Evolutionary conservation across 2,329 filamentous ascomycete species (phyloP), one percentile per base, ranked within the genome.

Genomic region (Malbranchea zuffiana): DNA sequence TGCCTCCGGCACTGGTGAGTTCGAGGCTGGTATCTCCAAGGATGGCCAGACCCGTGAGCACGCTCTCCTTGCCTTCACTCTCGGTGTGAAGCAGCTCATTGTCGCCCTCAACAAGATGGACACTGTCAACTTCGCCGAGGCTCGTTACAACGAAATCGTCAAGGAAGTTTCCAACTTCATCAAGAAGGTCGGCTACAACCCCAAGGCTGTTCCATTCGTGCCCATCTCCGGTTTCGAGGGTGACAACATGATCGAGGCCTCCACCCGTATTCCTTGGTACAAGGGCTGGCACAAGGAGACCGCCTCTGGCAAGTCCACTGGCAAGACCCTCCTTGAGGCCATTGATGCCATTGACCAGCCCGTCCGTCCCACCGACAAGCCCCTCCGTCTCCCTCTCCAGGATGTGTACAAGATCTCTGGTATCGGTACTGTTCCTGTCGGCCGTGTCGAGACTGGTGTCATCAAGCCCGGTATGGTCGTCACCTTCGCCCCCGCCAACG

Each of bases 11-110:
- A 94, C 86, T 85, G 90, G 90, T 95, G 90, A 98, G 80, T 98
- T 98, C 81, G 90, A 98, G 81, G 90, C 90, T 82, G 90, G 90
- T 96, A 98, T 98, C 83, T 96, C 90, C 81, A 98, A 98, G 85
- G 90, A 96, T 85, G 90, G 90, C 71, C 90, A 98, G 84, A 98
- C 90, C 59, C 90, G 90, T 84, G 90, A 98, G 86, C 90, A 98
- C 84, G 90, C 90, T 72, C 84, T 98, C 61, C 87, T 98, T 65
- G 88, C 90, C 69, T 96, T 90, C 84, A 96, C 90, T 69, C 84
- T 98, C 48, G 90, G 90, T 90, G 90, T 98, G 63, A 88, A 84
- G 78, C 88, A 98, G 80, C 85, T 98, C 75, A 96, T 98, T 65
- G 88, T 96, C 60, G 90, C 90, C 73, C 92, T 96, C 80, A 98